Evolutionary conservation across 805 yeast species (phyloP).

Genomic region (Candida odintsovae): DNA sequence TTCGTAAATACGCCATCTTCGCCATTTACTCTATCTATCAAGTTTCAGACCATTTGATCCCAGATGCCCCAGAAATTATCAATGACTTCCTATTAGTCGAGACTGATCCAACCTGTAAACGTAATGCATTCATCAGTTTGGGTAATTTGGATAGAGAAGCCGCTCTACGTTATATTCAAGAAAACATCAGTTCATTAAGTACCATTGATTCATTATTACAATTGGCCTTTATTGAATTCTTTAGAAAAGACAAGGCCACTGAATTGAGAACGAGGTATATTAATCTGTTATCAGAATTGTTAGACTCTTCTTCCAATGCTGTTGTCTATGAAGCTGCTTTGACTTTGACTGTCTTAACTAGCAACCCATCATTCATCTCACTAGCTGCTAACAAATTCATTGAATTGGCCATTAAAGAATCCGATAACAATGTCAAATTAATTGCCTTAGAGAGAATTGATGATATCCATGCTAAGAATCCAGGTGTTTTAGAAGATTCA

Average conservation of each 20-base stretch:
- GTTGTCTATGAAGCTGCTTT: conserved; percentile 92
- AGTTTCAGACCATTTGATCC: conserved; percentile 81
- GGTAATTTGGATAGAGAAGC: conserved; percentile 78
- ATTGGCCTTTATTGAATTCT: conserved; percentile 85
- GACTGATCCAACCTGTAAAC: conserved; percentile 87
- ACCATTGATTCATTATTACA: conserved; percentile 79
- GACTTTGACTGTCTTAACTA: conserved; percentile 59
- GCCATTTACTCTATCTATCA: conserved; percentile 79
- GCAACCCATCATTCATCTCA: conserved; percentile 59
- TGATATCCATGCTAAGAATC: conserved; percentile 65
- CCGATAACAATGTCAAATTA: conserved; percentile 93
- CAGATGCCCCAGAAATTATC: conserved; percentile 91
- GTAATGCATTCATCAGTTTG: conserved; percentile 90
- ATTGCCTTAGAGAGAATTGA: conserved; percentile 84
- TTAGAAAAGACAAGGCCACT: conserved; percentile 70
- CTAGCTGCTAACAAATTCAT: conserved; percentile 83
- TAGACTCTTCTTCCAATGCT: conserved; percentile 60
- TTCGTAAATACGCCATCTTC: conserved; percentile 93
- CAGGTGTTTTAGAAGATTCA: conserved; percentile 79
- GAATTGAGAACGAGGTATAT: conserved; percentile 67
- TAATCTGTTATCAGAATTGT: conserved; percentile 62
- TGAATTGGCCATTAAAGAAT: conserved; percentile 82
- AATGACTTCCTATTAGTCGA: conserved; percentile 70
- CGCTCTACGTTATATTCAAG: conserved; percentile 78
- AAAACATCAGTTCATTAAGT: conserved; percentile 53